phyloP scores from a whole-genome alignment of 345 rosid species.

The Brassica juncea region DNA sequence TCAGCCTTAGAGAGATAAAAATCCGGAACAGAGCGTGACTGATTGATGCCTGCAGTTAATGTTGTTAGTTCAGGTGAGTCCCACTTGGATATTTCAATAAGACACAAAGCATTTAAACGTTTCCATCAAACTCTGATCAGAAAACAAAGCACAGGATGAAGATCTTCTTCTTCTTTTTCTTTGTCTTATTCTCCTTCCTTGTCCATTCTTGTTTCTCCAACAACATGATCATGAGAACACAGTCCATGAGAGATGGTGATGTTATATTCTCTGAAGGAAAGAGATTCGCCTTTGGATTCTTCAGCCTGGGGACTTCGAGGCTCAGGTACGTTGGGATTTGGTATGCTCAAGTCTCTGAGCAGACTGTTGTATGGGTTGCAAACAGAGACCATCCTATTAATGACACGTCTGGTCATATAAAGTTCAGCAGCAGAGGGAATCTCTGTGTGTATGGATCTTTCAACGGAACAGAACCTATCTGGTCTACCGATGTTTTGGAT shows the following conservation, averaged over 20 bases:
- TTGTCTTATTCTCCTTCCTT: conserved; percentile 13
- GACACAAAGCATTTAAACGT: conserved; percentile 20
- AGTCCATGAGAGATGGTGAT: conserved; percentile 50
- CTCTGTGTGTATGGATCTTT: conserved; percentile 34
- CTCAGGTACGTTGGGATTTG: conserved; percentile 73
- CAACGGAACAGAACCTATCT: conserved; percentile 44
- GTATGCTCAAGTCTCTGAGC: conserved; percentile 52
- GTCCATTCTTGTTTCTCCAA: conserved; percentile 28
- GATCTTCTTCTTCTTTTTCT: conserved; percentile 26
- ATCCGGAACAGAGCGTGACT: conserved; percentile 6
- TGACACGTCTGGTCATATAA: conserved; percentile 47
- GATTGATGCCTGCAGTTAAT: conserved; percentile 19
- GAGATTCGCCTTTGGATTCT: conserved; percentile 65
- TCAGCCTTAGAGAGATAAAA: conserved; percentile 22
- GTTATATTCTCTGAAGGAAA: conserved; percentile 44
- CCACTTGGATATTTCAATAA: conserved; percentile 17
- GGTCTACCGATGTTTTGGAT: conserved; percentile 53
- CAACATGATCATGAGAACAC: conserved; percentile 39
- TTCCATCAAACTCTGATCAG: conserved; percentile 25
- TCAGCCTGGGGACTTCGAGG: conserved; percentile 52
- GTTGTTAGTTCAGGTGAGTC: conserved; percentile 30
- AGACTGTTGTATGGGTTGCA: conserved; percentile 78
- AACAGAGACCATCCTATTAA: conserved; percentile 60
- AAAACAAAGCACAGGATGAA: conserved; percentile 28
- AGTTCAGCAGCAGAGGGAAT: conserved; percentile 47